Base-by-base conservation (phyloP, 2,329 filamentous ascomycete species). In the Calonectria henricotiae region DNA sequence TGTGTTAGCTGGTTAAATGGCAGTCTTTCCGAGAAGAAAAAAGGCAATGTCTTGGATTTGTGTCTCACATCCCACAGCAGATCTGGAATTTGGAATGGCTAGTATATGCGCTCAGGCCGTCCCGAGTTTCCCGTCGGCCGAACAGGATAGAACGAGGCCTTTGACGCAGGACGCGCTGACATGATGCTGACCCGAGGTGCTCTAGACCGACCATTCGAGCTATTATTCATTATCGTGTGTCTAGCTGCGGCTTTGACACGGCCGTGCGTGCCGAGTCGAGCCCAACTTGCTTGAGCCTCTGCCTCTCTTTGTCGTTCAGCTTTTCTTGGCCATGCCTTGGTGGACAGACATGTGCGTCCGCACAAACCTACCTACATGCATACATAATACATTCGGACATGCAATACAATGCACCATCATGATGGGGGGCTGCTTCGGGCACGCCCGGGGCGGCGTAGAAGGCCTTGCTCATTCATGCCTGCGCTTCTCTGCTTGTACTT, bases 31-130 rank as follows among this genome's bases (percentile, higher is more conserved):
- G 13, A 39, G 51, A 58, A 58, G 20, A 23, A 20, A 37, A 55
- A 58, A 58, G 37, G 66, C 55, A 66, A 66, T 75, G 72, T 75
- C 74, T 72, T 73, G 72, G 68, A 73, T 65, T 65, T 30, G 47
- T 47, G 60, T 74, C 71, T 71, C 46, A 51, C 55, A 62, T 37
- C 47, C 32, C 25, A 64, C 68, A 25, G 58, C 20, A 46, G 39
- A 51, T 49, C 49, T 58, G 49, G 62, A 65, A 27, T 25, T 65
- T 51, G 30, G 39, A 27, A 65, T 58, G 47, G 49, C 55, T n/a
- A 20, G 58, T 43, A 27, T 44, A 27, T 17, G 30, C 47, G 47
- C 62, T 44, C 62, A 55, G 47, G 23, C 27, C 51, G 32, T 58
- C 51, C 51, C 51, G 51, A 58, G 51, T 32, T 37, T 54, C 62